Conservation (phyloP, 2,329 filamentous ascomycete genomes). For the Purpureocillium takamizusanense region DNA sequence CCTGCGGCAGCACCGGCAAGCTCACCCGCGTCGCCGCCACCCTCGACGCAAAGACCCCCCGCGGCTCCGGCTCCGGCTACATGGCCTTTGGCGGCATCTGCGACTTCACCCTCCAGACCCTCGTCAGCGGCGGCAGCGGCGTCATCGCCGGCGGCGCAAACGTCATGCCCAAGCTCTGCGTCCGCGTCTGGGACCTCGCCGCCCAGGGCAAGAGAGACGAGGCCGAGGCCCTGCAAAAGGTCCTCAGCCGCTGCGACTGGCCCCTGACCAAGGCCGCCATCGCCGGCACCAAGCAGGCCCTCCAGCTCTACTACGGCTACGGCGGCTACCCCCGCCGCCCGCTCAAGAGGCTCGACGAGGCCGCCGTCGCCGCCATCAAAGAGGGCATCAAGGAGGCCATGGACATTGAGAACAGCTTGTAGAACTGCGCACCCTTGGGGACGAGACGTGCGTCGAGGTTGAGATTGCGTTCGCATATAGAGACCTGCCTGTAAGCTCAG, state of each 20-base stretch:
- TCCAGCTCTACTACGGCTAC: constrained; percentile 75
- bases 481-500: background rate
- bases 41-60: constrained; percentile 61
- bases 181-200: constrained; percentile 70
- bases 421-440: no score
- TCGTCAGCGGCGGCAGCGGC: constrained; percentile 68
- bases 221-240: constrained; percentile 65
- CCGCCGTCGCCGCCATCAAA: constrained; percentile 40
- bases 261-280: constrained; percentile 74
- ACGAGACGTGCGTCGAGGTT: no score
- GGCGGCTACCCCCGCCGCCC: constrained; percentile 68
- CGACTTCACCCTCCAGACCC: constrained; percentile 78
- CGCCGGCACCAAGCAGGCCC: constrained; percentile 75
- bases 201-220: constrained; percentile 64
- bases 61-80: constrained; percentile 53
- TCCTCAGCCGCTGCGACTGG: constrained; percentile 76
- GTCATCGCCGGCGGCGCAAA: constrained; percentile 84
- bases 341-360: constrained; percentile 55
- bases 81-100: constrained; percentile 84
- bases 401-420: constrained; percentile 52
- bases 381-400: constrained; percentile 55
- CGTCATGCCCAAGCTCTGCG: constrained; percentile 74
- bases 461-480: no score
- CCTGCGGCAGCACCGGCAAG: constrained; percentile 84
- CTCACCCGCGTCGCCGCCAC: constrained; percentile 71